phyloP scores from a whole-genome alignment of 78 protist genomes.

The Neovahlkampfia damariscottae region DNA sequence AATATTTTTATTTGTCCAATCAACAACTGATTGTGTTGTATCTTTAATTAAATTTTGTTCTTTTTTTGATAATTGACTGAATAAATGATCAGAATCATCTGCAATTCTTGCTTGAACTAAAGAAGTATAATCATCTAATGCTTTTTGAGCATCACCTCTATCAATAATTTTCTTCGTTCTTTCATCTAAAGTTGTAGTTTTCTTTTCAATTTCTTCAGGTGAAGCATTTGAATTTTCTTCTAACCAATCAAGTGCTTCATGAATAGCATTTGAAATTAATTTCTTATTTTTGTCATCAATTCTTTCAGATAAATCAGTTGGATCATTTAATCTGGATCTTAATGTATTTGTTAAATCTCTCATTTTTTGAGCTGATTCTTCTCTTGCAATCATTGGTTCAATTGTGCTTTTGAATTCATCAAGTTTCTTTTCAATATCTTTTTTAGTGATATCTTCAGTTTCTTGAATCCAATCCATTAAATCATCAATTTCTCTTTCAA shows the following conservation, averaged over 20 bases:
- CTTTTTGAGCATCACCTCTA: neutral
- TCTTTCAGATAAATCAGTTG: neutral
- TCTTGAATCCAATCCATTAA: too few relatives aligned
- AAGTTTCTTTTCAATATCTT: too few relatives aligned
- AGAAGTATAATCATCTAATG: neutral
- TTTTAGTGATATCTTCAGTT: too few relatives aligned
- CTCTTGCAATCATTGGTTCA: too few relatives aligned
- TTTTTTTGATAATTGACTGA: neutral
- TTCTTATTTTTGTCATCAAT: neutral
- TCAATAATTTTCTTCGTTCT: neutral
- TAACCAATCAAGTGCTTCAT: neutral
- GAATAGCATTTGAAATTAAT: neutral
- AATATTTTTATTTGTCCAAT: neutral
- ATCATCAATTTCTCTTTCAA: too few relatives aligned
- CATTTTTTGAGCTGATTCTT: too few relatives aligned
- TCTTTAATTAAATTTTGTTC: neutral
- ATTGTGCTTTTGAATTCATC: too few relatives aligned
- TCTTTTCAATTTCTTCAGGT: neutral
- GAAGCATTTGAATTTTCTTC: neutral
- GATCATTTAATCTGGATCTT: neutral
- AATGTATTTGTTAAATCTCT: neutral
- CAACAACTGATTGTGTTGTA: neutral
- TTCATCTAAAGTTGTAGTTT: neutral
- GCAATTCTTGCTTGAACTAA: neutral
- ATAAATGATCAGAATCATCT: neutral